Evolutionary conservation across 2,329 filamentous ascomycete species (phyloP).

Genomic region (Hortaea werneckii): DNA sequence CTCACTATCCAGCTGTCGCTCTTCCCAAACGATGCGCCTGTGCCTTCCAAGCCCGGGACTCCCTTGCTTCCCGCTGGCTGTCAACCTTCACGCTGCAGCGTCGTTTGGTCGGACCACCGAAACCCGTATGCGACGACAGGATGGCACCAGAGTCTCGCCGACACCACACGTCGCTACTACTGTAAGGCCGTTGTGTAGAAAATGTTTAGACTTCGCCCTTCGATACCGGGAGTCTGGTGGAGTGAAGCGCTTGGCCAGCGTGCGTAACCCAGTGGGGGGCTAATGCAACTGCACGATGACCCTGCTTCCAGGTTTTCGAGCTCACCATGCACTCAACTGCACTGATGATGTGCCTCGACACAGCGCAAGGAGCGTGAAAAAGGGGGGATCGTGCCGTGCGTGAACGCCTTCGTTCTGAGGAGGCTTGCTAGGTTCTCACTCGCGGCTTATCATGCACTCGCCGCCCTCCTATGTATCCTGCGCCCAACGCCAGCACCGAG

Average conservation of each 20-base stretch:
- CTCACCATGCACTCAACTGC: neutral
- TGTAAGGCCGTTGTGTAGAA: neutral
- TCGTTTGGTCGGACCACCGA: too few species aligned
- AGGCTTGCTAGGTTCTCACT: too few species aligned
- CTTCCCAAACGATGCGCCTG: neutral
- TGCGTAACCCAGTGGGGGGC: neutral
- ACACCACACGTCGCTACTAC: neutral
- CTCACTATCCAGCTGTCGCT: neutral
- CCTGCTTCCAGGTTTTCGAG: neutral
- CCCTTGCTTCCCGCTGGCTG: neutral
- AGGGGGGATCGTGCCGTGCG: too few species aligned
- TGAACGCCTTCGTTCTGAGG: too few species aligned
- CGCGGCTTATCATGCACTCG: too few species aligned
- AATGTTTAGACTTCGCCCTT: neutral
- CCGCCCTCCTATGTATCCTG: too few species aligned
- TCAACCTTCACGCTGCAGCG: too few species aligned
- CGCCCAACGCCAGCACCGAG: too few species aligned
- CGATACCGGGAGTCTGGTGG: neutral
- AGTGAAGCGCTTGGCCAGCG: neutral
- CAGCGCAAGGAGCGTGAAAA: too few species aligned
- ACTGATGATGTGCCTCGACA: too few species aligned
- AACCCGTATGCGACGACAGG: too few species aligned
- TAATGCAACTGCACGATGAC: neutral
- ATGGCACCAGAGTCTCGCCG: too few species aligned
- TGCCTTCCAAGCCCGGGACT: neutral